Percentiles rank a stretch among this genome's conserved stretches.
Evolutionary conservation across 257 asterid genomes (phyloP).

Genomic region (Ocimum tenuiflorum): DNA sequence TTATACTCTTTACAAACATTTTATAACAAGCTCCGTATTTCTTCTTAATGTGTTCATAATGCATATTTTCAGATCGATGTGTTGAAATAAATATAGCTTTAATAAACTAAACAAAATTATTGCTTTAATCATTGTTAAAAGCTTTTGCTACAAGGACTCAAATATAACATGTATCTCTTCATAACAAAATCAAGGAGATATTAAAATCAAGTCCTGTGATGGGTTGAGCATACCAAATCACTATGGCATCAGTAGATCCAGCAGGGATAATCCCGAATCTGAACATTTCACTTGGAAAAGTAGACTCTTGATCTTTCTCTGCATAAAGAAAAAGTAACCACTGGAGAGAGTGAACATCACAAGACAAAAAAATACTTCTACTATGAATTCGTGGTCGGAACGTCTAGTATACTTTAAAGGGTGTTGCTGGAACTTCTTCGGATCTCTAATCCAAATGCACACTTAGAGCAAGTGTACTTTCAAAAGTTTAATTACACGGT

Average conservation of each 20-base stretch:
- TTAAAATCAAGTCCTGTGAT: not conserved
- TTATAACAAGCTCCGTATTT: not conserved
- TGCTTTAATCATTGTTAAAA: no score
- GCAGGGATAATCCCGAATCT: constrained; percentile 97
- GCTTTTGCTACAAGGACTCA: not conserved
- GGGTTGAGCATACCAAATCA: constrained; percentile 56
- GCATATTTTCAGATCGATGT: not conserved
- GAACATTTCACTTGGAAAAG: constrained; percentile 62
- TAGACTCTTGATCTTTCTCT: constrained; percentile 52
- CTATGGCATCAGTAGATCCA: constrained; percentile 97
- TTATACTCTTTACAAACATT: not conserved
- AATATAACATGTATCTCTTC: not conserved
- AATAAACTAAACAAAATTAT: not conserved
- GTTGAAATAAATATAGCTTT: not conserved
- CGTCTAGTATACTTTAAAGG: constrained; percentile 12
- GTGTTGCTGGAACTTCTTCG: constrained; percentile 23
- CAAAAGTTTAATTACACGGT: constrained; percentile 1
- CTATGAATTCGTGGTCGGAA: not conserved
- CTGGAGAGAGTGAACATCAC: constrained; percentile 15
- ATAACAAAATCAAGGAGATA: not conserved
- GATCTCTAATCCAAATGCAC: constrained; percentile 29
- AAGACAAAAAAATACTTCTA: not conserved
- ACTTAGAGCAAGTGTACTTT: constrained; percentile 24
- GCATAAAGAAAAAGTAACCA: constrained; percentile 27
- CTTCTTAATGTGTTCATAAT: not conserved